A percentile compares a stretch with the other conserved stretches of the same genome.
These are phyloP conservation scores for Mycena galopus DNA, from an alignment of 768 basidiomycete species.

Conservation along the genomic window DNA sequence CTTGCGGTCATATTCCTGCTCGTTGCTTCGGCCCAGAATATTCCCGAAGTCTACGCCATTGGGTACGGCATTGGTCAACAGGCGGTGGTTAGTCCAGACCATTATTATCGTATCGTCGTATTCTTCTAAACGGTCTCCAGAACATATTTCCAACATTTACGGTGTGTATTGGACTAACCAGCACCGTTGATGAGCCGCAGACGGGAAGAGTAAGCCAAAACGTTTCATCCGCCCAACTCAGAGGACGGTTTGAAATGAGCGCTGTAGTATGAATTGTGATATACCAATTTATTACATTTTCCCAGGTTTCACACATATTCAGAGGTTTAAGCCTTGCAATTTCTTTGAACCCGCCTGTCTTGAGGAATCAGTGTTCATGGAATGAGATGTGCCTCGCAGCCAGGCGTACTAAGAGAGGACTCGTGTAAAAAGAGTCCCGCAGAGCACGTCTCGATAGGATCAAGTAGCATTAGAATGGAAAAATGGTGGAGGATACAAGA, in stretches of 20 bases:
- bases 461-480: neutral
- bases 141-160: neutral
- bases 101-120: too few relatives aligned
- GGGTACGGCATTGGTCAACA: neutral
- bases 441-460: neutral
- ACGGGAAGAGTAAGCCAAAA: neutral
- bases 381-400: too few relatives aligned
- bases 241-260: too few relatives aligned
- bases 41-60: neutral
- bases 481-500: slow-evolving; percentile 18
- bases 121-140: neutral
- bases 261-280: too few relatives aligned
- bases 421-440: too few relatives aligned
- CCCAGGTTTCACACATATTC: too few relatives aligned
- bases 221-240: too few relatives aligned
- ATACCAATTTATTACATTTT: too few relatives aligned
- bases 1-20: neutral
- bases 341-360: too few relatives aligned
- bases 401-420: too few relatives aligned
- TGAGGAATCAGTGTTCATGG: too few relatives aligned
- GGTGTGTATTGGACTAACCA: neutral
- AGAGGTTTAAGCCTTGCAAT: too few relatives aligned
- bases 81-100: neutral
- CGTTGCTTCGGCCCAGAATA: neutral
- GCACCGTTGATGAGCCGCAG: neutral